Evolutionary conservation across 495 filamentous ascomycete species (phyloP).

Genomic region (Aspergillus panamensis): DNA sequence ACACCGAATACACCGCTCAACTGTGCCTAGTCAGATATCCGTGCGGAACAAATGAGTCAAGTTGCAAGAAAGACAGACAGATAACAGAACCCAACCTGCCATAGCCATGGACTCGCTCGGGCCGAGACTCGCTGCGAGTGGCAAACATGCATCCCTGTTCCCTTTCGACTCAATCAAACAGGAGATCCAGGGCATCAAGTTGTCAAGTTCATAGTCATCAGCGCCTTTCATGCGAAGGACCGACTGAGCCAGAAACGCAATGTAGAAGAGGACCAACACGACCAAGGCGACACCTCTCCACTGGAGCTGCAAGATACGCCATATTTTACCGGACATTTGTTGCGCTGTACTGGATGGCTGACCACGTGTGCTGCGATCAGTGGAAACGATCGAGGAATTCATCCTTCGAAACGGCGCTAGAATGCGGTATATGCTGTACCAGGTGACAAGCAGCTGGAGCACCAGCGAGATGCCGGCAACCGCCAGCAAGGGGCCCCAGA

Average conservation of each 20-base stretch:
- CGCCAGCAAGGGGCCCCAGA: background rate
- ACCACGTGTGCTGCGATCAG: background rate
- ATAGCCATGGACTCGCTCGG: background rate
- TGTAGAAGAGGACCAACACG: background rate
- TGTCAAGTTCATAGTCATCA: background rate
- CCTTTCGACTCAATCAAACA: background rate
- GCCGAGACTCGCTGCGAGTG: background rate
- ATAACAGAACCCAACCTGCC: background rate
- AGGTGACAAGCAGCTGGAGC: background rate
- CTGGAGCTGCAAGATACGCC: background rate
- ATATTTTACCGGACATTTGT: background rate
- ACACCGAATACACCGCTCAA: background rate
- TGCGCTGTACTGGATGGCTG: background rate
- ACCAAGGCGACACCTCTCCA: background rate
- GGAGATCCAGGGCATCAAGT: background rate
- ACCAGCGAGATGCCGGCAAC: background rate
- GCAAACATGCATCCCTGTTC: background rate
- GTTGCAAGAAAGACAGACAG: background rate
- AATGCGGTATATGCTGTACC: background rate
- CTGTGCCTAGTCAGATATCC: background rate
- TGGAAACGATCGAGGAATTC: background rate
- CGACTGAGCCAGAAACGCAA: background rate
- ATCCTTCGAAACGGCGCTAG: background rate
- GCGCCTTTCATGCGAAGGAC: background rate
- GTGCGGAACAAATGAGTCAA: background rate